These are phyloP conservation scores for Ajuga chamaepitys DNA, from an alignment of 257 asterid genomes.

Conservation along the genomic window DNA sequence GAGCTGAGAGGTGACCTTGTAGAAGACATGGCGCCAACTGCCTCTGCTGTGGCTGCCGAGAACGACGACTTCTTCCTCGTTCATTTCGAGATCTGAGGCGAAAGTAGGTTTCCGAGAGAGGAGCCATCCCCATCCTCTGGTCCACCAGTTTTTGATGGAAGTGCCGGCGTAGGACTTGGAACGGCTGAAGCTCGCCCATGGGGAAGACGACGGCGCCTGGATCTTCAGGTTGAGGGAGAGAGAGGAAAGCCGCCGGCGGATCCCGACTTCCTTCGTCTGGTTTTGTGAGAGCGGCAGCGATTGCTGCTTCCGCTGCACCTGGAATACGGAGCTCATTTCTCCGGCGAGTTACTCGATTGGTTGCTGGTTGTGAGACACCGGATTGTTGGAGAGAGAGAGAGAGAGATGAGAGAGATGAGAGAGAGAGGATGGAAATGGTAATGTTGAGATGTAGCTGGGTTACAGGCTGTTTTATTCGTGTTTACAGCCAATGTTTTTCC, in stretches of 20 bases:
- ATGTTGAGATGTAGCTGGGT: slow-evolving; percentile 30
- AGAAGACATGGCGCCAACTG: slow-evolving; percentile 75
- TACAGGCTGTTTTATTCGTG: slow-evolving; percentile 38
- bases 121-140: slow-evolving; percentile 71
- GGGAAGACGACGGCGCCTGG: slow-evolving; percentile 32
- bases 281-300: slow-evolving; percentile 51
- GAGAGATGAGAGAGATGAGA: neutral
- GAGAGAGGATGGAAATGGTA: neutral
- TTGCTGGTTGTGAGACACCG: neutral
- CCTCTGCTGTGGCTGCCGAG: slow-evolving; percentile 70
- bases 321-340: slow-evolving; percentile 43
- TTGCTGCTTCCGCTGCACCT: slow-evolving; percentile 41
- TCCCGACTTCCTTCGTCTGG: slow-evolving; percentile 9
- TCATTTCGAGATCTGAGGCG: slow-evolving; percentile 85
- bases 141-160: slow-evolving; percentile 80
- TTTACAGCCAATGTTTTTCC: neutral
- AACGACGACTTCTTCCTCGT: slow-evolving; percentile 54
- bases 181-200: slow-evolving; percentile 44
- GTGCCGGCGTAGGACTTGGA: slow-evolving; percentile 53
- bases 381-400: neutral
- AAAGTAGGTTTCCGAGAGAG: slow-evolving; percentile 64
- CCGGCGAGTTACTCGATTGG: neutral
- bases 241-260: slow-evolving; percentile 62
- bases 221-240: slow-evolving; percentile 48
- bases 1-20: slow-evolving; percentile 53